Base-by-base conservation (phyloP, 2,329 filamentous ascomycete species). In the Pleomassaria siparia region DNA sequence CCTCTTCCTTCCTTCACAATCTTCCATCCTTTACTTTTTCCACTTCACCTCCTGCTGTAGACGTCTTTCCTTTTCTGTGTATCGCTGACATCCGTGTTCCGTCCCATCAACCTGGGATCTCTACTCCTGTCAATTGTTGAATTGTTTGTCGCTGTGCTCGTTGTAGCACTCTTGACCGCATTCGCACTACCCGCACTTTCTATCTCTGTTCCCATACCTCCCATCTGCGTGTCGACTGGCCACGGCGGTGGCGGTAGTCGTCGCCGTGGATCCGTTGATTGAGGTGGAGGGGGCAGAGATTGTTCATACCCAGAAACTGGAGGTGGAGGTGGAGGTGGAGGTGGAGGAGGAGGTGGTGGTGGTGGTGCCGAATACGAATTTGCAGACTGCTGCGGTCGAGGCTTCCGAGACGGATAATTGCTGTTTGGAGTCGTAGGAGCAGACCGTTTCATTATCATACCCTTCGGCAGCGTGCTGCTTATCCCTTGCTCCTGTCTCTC, bases 41-140 rank as follows among this genome's bases (percentile, higher is more conserved):
- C 8, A 9, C 29, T 20, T 37, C 20, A 37, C 18, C 35, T 18
- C 20, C 35, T 37, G 3, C 35, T 20, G n/a, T 37, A 37, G 13
- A 37, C 35, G n/a, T 37, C n/a, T n/a, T n/a, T n/a, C n/a, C n/a
- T n/a, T n/a, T n/a, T n/a, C n/a, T n/a, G n/a, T n/a, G n/a, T n/a
- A n/a, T n/a, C n/a, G n/a, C n/a, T 24, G 13, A 12, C 20, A 12
- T 37, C 35, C 35, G 35, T 37, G n/a, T 21, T 11, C 18, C 35
- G 5, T 15, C 45, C 20, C 30, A 21, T 36, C 22, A 28, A 26
- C 35, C 45, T 43, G 21, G 45, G 45, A 39, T 47, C 45, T 11
- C 45, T 20, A 37, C 22, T 32, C n/a, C 26, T 28, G 22, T 43
- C 16, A 4, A 28, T 13, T 10, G 40, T 42, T 11, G 40, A 18